Evolutionary conservation across 2,329 filamentous ascomycete genomes (phyloP), one percentile per base, ranked within the genome.

Genomic region (Fusarium ambrosium): DNA sequence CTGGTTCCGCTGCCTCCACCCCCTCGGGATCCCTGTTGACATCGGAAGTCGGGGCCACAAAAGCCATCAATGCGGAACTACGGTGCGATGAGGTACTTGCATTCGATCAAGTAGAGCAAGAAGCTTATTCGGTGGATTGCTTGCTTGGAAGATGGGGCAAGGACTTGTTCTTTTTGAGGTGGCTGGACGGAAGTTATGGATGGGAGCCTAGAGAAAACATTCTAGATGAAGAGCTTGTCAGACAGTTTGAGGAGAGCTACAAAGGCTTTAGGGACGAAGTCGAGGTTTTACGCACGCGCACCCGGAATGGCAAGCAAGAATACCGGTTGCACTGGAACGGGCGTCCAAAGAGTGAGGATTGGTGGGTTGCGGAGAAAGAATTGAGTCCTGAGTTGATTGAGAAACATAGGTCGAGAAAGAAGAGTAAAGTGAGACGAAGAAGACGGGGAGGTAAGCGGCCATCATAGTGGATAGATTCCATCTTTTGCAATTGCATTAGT

Each of bases 111-210:
- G 7, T 27, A 32, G 48, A 53, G 53, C 18, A 56, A 56, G 53
- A 56, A 8, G 32, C 53, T n/a, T 56, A 56, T 22, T 22, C 13
- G 6, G 53, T 56, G 3, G 29, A 56, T 20, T 56, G 29, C 53
- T 36, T 56, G n/a, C 53, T 56, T 56, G 29, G 53, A 56, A 37
- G 53, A 36, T 36, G 29, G 53, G 53, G 53, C 8, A 56, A 56
- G n/a, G 53, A 36, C 14, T 36, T 56, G 14, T 56, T 56, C n/a
- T 36, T 22, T 34, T 56, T 36, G 29, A 34, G 53, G 53, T 56
- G 20, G 53, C 11, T 56, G 6, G 53, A 56, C 13, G 29, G 53
- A 22, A 56, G 53, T 24, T 56, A 56, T 34, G n/a, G 53, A 14
- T 56, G n/a, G 53, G 32, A 56, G n/a, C 53, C 32, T 6, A 20